Conservation (phyloP, 2,329 filamentous ascomycete genomes). For the Stagonosporopsis chrysanthemi region DNA sequence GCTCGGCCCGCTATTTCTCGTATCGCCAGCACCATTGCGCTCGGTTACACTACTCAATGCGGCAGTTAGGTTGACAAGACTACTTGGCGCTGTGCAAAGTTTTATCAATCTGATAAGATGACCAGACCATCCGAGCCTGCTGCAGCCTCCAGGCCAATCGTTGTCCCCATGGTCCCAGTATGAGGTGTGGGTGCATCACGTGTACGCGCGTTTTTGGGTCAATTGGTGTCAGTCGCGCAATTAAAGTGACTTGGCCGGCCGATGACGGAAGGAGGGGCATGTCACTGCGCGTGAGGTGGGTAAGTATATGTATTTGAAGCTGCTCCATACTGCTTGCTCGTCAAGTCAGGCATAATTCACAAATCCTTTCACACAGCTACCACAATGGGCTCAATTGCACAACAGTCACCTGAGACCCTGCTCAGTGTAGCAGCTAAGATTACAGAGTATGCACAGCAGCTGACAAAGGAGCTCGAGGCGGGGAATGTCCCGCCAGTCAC, state of each 20-base stretch:
- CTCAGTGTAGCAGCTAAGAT: conserved; percentile 56
- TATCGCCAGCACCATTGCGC: conserved; percentile 10
- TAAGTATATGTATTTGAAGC: conserved; percentile 1
- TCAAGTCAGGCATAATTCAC: background rate
- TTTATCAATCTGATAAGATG: conserved; percentile 42
- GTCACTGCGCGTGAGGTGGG: background rate
- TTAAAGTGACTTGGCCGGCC: background rate
- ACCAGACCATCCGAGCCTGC: conserved; percentile 21
- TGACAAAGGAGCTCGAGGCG: conserved; percentile 53
- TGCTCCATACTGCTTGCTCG: background rate
- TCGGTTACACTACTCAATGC: conserved; percentile 6
- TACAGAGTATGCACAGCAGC: conserved; percentile 53
- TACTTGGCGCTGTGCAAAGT: conserved; percentile 25
- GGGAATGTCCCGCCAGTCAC: conserved; percentile 55
- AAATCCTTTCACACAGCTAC: background rate
- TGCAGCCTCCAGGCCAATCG: background rate
- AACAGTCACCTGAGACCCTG: conserved; percentile 45
- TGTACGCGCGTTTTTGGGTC: background rate
- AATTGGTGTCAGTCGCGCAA: background rate
- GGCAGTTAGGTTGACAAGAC: conserved; percentile 12
- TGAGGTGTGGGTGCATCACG: background rate
- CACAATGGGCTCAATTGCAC: conserved; percentile 30
- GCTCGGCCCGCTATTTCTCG: conserved; percentile 12
- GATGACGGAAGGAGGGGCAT: conserved; percentile 17
- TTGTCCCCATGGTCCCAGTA: background rate